A percentile compares a stretch with the other conserved stretches of the same genome.
phyloP scores from a whole-genome alignment of 2,329 filamentous ascomycete species.

The Alternaria arbusti region DNA sequence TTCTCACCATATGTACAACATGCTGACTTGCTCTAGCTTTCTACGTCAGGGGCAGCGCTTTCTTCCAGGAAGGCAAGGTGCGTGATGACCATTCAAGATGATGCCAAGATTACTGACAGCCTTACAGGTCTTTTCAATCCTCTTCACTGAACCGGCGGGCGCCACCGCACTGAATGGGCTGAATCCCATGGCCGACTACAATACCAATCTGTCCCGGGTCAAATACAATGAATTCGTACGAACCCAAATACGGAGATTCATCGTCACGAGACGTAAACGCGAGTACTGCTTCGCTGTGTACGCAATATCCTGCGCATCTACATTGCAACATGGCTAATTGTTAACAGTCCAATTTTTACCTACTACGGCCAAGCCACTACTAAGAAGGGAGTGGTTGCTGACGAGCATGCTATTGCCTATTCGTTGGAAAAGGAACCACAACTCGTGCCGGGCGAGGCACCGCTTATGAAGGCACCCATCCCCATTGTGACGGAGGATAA shows the following conservation, averaged over 20 bases:
- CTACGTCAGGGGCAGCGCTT: background rate
- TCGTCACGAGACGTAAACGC: constrained; percentile 7
- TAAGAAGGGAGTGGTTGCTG: background rate
- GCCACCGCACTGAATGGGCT: background rate
- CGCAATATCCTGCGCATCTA: fast-evolving
- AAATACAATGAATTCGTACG: constrained; percentile 6
- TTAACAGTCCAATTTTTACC: background rate
- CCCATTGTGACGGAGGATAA: background rate
- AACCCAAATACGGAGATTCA: constrained; percentile 22
- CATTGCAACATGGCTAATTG: background rate
- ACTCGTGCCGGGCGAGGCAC: background rate
- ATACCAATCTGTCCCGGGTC: constrained; percentile 6
- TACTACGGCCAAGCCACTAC: background rate
- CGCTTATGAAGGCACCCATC: background rate
- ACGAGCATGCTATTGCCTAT: constrained; percentile 5
- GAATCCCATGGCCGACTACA: constrained; percentile 1
- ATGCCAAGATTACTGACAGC: background rate
- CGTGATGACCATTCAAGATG: background rate
- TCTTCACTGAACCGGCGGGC: constrained; percentile 13
- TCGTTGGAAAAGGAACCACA: background rate
- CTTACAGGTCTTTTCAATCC: constrained; percentile 14
- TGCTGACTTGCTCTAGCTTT: background rate
- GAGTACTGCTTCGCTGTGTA: constrained; percentile 20
- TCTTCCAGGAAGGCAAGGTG: constrained; percentile 10
- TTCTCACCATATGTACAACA: fast-evolving